Percentiles rank a stretch among this genome's conserved stretches.
Evolutionary conservation across 148 eudicot species (phyloP).

Genomic region (Dysphania ambrosioides): DNA sequence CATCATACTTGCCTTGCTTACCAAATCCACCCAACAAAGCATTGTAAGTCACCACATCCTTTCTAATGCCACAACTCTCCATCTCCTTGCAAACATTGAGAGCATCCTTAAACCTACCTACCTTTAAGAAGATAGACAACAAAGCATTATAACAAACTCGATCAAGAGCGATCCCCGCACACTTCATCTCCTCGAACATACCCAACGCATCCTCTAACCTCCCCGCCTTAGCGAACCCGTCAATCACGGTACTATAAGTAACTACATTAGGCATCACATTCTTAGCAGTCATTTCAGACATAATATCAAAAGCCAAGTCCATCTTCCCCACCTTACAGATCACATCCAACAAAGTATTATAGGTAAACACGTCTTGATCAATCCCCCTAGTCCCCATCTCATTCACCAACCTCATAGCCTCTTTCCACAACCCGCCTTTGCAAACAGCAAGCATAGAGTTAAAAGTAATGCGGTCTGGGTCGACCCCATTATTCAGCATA

Average conservation of each 20-base stretch:
- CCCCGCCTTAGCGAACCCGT: slow-evolving; percentile 84
- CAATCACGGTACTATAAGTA: slow-evolving; percentile 85
- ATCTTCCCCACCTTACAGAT: slow-evolving; percentile 76
- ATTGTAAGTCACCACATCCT: slow-evolving; percentile 93
- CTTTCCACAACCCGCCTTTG: slow-evolving; percentile 82
- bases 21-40: slow-evolving; percentile 90
- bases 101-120: slow-evolving; percentile 88
- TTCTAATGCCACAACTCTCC: slow-evolving; percentile 72
- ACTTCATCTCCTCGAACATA: slow-evolving; percentile 80
- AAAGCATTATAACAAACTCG: slow-evolving; percentile 77
- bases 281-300: slow-evolving; percentile 75
- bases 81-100: slow-evolving; percentile 67
- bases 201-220: slow-evolving; percentile 64
- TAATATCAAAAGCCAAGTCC: slow-evolving; percentile 66
- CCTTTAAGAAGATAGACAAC: slow-evolving; percentile 78
- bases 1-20: slow-evolving; percentile 81
- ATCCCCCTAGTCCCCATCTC: slow-evolving; percentile 81
- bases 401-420: slow-evolving; percentile 56
- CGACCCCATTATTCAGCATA: slow-evolving; percentile 60
- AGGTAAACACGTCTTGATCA: slow-evolving; percentile 85
- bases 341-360: slow-evolving; percentile 82
- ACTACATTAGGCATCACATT: slow-evolving; percentile 79
- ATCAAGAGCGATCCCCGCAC: slow-evolving; percentile 57
- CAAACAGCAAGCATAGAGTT: slow-evolving; percentile 89
- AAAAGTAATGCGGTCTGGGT: slow-evolving; percentile 82